These are phyloP conservation scores for Pholiota adiposa DNA, from an alignment of 1,284 basidiomycete genomes.

Conservation along the genomic window DNA sequence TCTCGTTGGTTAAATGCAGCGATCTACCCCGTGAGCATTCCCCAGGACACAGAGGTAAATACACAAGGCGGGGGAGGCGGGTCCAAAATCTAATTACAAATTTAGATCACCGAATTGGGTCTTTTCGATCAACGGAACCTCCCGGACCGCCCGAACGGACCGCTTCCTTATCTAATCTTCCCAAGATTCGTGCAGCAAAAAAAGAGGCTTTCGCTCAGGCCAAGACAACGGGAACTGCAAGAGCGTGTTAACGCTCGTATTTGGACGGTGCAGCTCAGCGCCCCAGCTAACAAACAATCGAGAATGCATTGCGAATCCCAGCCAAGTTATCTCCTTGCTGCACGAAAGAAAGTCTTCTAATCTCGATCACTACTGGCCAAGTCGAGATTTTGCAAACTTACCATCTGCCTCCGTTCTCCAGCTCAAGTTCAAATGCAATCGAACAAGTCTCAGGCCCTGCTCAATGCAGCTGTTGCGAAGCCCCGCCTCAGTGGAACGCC, in stretches of 20 bases:
- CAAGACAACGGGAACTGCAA: neutral
- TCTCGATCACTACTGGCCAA: conserved; percentile 1
- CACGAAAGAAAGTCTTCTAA: neutral
- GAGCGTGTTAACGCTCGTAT: neutral
- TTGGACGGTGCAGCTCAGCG: neutral
- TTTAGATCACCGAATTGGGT: neutral
- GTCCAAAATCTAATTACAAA: neutral
- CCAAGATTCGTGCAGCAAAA: neutral
- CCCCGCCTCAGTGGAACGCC: neutral
- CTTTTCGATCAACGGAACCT: neutral
- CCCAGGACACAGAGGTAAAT: neutral
- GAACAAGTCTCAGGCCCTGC: neutral
- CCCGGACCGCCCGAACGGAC: neutral
- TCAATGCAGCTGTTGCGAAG: neutral
- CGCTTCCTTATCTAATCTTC: neutral
- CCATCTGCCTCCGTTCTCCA: neutral
- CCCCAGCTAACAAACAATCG: neutral
- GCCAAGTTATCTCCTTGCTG: neutral
- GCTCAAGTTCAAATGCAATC: neutral
- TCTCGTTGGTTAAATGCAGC: too few relatives aligned
- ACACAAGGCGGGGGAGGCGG: neutral
- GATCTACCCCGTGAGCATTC: neutral
- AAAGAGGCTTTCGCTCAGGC: too few relatives aligned
- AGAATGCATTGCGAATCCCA: neutral
- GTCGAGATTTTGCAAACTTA: neutral